phyloP scores from a whole-genome alignment of 2,329 filamentous ascomycete species.

The Trichoderma sp. region DNA sequence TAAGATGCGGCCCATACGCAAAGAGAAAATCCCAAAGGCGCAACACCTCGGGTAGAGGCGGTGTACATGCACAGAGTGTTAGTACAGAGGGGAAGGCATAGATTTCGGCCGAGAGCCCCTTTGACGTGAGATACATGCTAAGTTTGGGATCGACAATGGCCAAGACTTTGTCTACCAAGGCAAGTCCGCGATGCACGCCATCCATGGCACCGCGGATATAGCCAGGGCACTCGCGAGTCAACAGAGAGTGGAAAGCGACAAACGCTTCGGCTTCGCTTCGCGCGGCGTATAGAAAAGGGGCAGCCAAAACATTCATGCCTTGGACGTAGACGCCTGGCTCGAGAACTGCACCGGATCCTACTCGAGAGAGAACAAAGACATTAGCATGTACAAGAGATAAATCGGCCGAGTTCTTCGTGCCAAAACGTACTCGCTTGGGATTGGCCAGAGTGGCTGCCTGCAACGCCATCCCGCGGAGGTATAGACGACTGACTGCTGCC shows the following conservation, averaged over 20 bases:
- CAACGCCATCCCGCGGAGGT: slow-evolving; percentile 37
- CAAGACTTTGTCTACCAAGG: slow-evolving; percentile 87
- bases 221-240: slow-evolving; percentile 85
- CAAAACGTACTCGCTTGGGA: slow-evolving; percentile 43
- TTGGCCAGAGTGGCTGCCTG: slow-evolving; percentile 40
- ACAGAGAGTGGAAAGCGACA: slow-evolving; percentile 81
- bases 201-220: slow-evolving; percentile 98
- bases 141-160: slow-evolving; percentile 90
- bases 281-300: slow-evolving; percentile 92
- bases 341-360: slow-evolving; percentile 56
- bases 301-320: slow-evolving; percentile 97
- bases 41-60: slow-evolving; percentile 88
- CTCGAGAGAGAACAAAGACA: slow-evolving; percentile 41
- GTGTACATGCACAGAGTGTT: slow-evolving; percentile 93
- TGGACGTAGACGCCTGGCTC: slow-evolving; percentile 91
- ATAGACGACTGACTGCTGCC: slow-evolving; percentile 43
- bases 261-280: slow-evolving; percentile 95
- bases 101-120: slow-evolving; percentile 87
- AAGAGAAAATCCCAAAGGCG: slow-evolving; percentile 97
- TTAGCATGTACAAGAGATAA: slow-evolving; percentile 42
- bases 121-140: slow-evolving; percentile 78
- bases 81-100: slow-evolving; percentile 96
- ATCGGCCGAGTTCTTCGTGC: neutral
- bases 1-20: slow-evolving; percentile 91
- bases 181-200: slow-evolving; percentile 88